phyloP scores from a whole-genome alignment of 2,329 filamentous ascomycete genomes.

The Nakataea oryzae region DNA sequence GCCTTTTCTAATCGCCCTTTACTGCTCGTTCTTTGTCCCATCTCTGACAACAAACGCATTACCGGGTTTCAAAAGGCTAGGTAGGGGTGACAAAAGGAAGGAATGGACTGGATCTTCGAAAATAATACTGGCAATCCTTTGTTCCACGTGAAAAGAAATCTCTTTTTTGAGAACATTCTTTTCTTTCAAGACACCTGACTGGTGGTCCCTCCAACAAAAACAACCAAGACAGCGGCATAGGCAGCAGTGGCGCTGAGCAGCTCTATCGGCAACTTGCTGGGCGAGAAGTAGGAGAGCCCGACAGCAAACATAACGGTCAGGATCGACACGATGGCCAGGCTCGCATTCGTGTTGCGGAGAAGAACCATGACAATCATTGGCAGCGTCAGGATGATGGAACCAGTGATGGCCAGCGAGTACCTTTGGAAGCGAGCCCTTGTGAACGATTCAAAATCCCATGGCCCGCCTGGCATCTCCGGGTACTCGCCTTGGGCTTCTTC shows the following conservation, averaged over 20 bases:
- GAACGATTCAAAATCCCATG: background rate
- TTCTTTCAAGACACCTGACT: background rate
- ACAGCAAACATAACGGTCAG: background rate
- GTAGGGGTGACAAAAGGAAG: too few relatives aligned
- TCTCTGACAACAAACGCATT: too few relatives aligned
- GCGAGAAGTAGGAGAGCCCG: background rate
- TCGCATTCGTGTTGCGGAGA: background rate
- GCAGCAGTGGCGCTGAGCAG: background rate
- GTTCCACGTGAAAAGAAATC: background rate
- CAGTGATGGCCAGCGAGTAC: background rate
- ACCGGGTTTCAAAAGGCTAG: too few relatives aligned
- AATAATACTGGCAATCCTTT: too few relatives aligned
- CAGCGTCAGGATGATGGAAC: background rate
- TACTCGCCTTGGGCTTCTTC: background rate
- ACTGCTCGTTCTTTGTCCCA: too few relatives aligned
- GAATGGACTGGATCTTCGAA: too few relatives aligned
- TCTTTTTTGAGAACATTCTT: background rate
- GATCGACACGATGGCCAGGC: background rate
- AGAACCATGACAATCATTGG: background rate
- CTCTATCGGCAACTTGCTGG: constrained; percentile 3
- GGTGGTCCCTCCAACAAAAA: background rate
- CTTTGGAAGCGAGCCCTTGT: background rate
- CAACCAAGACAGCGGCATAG: background rate
- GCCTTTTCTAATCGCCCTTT: too few relatives aligned
- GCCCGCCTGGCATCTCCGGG: background rate